A percentile compares a stretch with the other conserved stretches of the same genome.
phyloP scores from a whole-genome alignment of 2,329 filamentous ascomycete genomes.

The Pezicula neosporulosa region DNA sequence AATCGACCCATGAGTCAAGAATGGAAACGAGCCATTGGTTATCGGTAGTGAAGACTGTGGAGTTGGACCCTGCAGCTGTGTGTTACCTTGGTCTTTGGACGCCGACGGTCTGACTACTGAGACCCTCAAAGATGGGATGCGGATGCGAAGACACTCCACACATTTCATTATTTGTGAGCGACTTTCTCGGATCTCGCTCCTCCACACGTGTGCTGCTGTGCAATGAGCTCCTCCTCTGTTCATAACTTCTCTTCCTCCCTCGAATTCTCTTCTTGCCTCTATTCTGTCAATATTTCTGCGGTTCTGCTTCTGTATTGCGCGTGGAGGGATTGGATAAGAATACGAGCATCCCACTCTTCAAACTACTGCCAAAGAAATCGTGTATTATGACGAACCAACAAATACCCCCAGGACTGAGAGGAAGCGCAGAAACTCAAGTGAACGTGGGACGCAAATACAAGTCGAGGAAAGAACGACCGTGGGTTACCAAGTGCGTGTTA shows the following conservation, averaged over 20 bases:
- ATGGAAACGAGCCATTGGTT: too few species aligned
- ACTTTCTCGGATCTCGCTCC: background rate
- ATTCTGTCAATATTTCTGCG: background rate
- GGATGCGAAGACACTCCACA: background rate
- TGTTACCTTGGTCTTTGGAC: too few species aligned
- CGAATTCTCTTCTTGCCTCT: background rate
- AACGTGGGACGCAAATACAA: constrained; percentile 23
- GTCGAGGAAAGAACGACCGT: constrained; percentile 24
- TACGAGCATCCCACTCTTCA: background rate
- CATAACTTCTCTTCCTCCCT: background rate
- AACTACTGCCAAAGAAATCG: background rate
- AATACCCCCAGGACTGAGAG: background rate
- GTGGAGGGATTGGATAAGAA: background rate
- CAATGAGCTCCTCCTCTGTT: background rate
- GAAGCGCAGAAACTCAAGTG: constrained; percentile 8
- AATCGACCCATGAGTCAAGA: too few species aligned
- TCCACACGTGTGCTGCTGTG: background rate
- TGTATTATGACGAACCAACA: background rate
- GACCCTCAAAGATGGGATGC: background rate
- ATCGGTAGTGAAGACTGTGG: too few species aligned
- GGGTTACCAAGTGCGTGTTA: constrained; percentile 4
- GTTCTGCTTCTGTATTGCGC: background rate
- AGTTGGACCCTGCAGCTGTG: too few species aligned
- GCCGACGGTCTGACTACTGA: too few species aligned
- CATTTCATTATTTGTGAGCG: background rate